A percentile compares a stretch with the other conserved stretches of the same genome.
phyloP scores from a whole-genome alignment of 441 rosid genomes.

The Gossypium schwendimanii region DNA sequence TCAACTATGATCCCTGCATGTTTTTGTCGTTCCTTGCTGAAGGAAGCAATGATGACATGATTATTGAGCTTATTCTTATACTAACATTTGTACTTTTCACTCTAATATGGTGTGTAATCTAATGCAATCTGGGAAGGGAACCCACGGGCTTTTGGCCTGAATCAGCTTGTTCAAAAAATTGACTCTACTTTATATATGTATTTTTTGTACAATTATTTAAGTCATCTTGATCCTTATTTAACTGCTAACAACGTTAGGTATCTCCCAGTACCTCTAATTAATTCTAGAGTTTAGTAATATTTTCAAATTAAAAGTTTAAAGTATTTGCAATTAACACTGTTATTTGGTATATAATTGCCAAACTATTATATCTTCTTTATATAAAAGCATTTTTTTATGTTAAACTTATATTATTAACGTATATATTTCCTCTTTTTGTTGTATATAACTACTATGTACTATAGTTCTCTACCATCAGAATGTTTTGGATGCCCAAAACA shows the following conservation, averaged over 20 bases:
- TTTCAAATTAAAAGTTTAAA: not conserved
- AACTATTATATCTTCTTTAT: slow-evolving; percentile 8
- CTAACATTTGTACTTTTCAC: not conserved
- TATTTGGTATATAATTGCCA: not conserved
- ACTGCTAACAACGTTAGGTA: not conserved
- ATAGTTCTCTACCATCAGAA: slow-evolving; percentile 85
- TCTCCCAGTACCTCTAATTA: not conserved
- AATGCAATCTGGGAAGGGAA: not conserved
- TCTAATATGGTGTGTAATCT: no score
- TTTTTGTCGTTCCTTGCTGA: not conserved
- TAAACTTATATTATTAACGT: slow-evolving; percentile 31
- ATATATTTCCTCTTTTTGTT: slow-evolving; percentile 29
- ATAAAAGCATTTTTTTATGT: slow-evolving; percentile 19
- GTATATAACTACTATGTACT: slow-evolving; percentile 57
- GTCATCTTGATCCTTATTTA: not conserved
- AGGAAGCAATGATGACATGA: not conserved
- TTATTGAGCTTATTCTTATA: not conserved
- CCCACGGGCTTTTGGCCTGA: not conserved
- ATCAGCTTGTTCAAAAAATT: not conserved
- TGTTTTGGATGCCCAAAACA: slow-evolving; percentile 66
- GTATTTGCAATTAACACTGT: not conserved
- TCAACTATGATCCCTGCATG: not conserved
- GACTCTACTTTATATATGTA: not conserved
- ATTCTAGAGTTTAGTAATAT: not conserved
- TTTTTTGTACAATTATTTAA: not conserved